phyloP scores from a whole-genome alignment of 306 rosid genomes.

The Quercus dentata region DNA sequence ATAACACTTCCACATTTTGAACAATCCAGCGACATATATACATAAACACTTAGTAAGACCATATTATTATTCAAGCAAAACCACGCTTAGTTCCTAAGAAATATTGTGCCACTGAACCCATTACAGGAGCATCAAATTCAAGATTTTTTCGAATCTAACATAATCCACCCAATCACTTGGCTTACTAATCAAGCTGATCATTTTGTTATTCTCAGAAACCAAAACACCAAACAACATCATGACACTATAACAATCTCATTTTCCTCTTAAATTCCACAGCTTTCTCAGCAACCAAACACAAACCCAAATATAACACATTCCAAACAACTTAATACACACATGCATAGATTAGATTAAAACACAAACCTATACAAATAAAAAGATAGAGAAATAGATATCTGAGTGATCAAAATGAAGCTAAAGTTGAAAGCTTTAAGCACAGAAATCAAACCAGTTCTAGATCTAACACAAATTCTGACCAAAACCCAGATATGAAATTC shows the following conservation, averaged over 20 bases:
- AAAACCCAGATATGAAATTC: too few species aligned
- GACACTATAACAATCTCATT: background rate
- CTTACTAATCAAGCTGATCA: background rate
- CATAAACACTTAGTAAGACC: background rate
- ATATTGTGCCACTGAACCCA: constrained; percentile 36
- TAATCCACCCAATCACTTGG: background rate
- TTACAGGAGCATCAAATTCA: constrained; percentile 20
- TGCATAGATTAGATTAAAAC: background rate
- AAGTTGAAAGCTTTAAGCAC: background rate
- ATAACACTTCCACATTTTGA: background rate
- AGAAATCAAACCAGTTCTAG: background rate
- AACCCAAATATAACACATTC: background rate
- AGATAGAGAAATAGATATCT: background rate
- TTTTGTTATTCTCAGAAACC: background rate
- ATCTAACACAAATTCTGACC: background rate
- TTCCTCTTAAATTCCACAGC: background rate
- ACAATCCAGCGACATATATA: background rate
- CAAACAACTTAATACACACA: background rate
- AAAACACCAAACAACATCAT: background rate
- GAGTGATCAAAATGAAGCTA: background rate
- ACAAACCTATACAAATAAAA: background rate
- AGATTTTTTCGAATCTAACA: background rate
- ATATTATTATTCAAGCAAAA: constrained; percentile 47
- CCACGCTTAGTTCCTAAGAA: constrained; percentile 17
- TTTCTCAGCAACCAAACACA: background rate